These are phyloP conservation scores for Phialemonium atrogriseum DNA, from an alignment of 2,329 filamentous ascomycete genomes.

Conservation along the genomic window DNA sequence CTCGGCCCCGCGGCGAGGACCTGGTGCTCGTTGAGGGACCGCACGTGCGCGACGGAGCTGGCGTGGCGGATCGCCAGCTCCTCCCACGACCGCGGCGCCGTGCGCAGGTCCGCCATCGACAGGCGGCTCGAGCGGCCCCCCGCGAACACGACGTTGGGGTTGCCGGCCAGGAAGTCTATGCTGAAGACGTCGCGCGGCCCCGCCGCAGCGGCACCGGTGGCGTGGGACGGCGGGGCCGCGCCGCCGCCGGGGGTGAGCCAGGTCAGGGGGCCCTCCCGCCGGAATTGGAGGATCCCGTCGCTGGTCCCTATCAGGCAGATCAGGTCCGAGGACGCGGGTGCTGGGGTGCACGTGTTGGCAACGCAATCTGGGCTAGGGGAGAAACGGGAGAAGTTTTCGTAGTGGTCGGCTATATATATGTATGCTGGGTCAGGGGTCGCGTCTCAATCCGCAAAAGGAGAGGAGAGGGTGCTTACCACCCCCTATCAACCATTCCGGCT, in stretches of 20 bases:
- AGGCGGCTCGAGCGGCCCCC: conserved; percentile 42
- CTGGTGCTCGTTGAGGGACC: conserved; percentile 37
- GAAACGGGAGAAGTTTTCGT: conserved; percentile 17
- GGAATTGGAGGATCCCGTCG: conserved; percentile 33
- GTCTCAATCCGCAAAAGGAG: neutral
- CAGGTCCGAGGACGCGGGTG: conserved; percentile 28
- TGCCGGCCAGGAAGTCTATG: conserved; percentile 35
- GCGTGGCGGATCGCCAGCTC: conserved; percentile 22
- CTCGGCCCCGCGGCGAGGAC: conserved; percentile 44
- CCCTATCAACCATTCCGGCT: conserved; percentile 29
- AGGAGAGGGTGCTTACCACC: conserved; percentile 19
- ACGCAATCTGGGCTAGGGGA: conserved; percentile 7
- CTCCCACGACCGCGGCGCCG: conserved; percentile 15
- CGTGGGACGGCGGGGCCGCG: conserved; percentile 4
- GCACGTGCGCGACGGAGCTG: conserved; percentile 34
- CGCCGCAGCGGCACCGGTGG: neutral
- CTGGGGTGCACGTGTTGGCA: conserved; percentile 33
- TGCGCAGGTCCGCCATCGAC: conserved; percentile 36
- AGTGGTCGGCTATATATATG: conserved; percentile 10
- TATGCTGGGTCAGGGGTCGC: neutral
- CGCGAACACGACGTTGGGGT: conserved; percentile 38
- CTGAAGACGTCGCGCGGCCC: conserved; percentile 32
- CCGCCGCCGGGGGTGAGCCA: conserved; percentile 21
- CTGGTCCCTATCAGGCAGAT: conserved; percentile 41
- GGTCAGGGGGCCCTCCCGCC: conserved; percentile 19